phyloP scores from a whole-genome alignment of 2,329 filamentous ascomycete genomes.

The Beauveria pseudobassiana region DNA sequence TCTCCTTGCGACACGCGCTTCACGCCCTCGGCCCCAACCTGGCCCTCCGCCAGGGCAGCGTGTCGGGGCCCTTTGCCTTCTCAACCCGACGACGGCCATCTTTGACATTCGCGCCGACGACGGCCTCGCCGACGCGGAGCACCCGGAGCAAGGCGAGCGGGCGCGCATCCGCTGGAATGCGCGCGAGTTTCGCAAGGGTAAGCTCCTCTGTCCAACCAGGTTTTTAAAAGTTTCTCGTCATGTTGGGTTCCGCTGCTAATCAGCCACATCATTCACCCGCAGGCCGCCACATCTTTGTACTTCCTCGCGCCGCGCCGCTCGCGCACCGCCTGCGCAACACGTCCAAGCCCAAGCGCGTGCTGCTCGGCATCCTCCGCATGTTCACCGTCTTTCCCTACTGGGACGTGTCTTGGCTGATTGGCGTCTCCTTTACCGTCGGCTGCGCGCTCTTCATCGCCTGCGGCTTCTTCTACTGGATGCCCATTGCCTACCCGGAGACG shows the following conservation, averaged over 20 bases:
- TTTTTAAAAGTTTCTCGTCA: too few relatives aligned
- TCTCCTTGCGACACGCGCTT: constrained; percentile 12
- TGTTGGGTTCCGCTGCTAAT: too few relatives aligned
- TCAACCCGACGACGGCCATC: constrained; percentile 14
- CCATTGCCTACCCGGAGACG: constrained; percentile 41
- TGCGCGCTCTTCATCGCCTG: constrained; percentile 16
- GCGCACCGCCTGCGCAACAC: constrained; percentile 11
- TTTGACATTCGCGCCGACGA: constrained; percentile 13
- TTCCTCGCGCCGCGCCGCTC: constrained; percentile 13
- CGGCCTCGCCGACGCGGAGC: not conserved
- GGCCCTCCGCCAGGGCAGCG: constrained; percentile 13
- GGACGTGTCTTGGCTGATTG: constrained; percentile 18
- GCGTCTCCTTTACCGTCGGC: constrained; percentile 16
- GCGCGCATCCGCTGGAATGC: constrained; percentile 14
- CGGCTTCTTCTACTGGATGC: constrained; percentile 51
- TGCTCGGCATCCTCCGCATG: constrained; percentile 16
- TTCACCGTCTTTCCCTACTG: constrained; percentile 17
- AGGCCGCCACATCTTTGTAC: constrained; percentile 14
- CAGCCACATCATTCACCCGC: not conserved
- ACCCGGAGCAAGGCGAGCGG: constrained; percentile 5
- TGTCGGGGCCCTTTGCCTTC: constrained; percentile 13
- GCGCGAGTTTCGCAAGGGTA: constrained; percentile 14
- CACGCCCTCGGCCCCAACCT: constrained; percentile 12
- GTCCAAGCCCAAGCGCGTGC: constrained; percentile 6
- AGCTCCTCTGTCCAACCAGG: not conserved